Base-by-base conservation (phyloP, 306 rosid species). In the Aeschynomene evenia region DNA sequence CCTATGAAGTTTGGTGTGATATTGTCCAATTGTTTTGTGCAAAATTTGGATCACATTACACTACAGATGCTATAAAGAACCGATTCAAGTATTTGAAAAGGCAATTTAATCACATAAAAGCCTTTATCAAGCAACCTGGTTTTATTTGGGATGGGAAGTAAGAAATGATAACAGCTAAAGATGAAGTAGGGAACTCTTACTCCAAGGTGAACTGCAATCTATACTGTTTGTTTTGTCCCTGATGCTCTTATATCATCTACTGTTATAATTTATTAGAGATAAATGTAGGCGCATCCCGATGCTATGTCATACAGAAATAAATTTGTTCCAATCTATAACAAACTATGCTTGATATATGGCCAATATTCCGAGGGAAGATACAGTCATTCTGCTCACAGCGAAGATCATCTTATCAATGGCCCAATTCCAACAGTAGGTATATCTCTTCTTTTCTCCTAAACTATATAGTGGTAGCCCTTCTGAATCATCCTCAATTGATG, bases 341-440 rank as follows among this genome's bases (percentile, higher is more conserved):
- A 61, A 37, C 62, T 61, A 50, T 50, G 29, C 21, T 33, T 64
- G 45, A 29, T 73, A 53, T 52, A 31, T 66, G 31, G 6, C 21
- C 36, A 59, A 23, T 7, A 18, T 49, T 49, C 51, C 50, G 61
- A 76, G 36, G 64, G 49, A 50, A 50, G 74, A 58, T 59, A 9
- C 28, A 26, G 26, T 34, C 53, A 65, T 56, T 72, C 52, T 16
- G 59, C 36, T 40, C 22, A 43, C 77, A 73, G 63, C 28, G 72
- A 12, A 29, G 74, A 71, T 76, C 76, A 51, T 67, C 63, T 56
- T 50, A 37, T 57, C 58, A 76, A 76, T 60, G 80, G 23, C 4
- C 74, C 66, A 20, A 68, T 66, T 66, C 70, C 20, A 58, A 76
- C 61, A 63, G 43, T 70, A 40, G 77, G 86, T 53, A 61, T 28